Percentiles rank a stretch among this genome's conserved stretches.
Conservation (phyloP, 192 early-diverging fungal genomes). For the Dissophora ornata region DNA sequence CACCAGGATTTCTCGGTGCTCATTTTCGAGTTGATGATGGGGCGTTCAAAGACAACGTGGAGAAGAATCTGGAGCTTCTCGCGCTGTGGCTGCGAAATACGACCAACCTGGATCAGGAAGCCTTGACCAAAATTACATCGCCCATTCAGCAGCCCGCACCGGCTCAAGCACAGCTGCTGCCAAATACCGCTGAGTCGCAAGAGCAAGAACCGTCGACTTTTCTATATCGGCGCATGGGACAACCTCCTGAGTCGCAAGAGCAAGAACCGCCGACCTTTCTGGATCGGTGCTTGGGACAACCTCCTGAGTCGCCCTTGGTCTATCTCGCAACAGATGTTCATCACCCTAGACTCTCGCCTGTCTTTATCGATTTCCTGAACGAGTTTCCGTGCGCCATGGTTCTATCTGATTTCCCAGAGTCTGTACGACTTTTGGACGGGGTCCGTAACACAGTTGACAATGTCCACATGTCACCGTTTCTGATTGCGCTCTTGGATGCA, state of each 20-base stretch:
- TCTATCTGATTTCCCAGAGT: slow-evolving; percentile 26
- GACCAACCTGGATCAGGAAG: too few species aligned
- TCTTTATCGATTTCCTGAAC: slow-evolving; percentile 17
- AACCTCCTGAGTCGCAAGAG: too few species aligned
- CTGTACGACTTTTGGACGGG: background rate
- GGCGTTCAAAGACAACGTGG: too few species aligned
- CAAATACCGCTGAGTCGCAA: too few species aligned
- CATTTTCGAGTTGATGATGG: too few species aligned
- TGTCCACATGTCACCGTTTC: slow-evolving; percentile 8
- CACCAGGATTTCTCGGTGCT: too few species aligned
- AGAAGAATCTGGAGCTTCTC: too few species aligned
- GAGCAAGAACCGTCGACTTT: too few species aligned
- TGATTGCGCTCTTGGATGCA: slow-evolving; percentile 16
- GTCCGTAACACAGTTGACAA: slow-evolving; percentile 13
- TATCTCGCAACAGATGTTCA: slow-evolving; percentile 57
- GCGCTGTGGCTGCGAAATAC: too few species aligned
- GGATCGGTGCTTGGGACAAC: background rate
- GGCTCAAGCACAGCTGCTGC: background rate
- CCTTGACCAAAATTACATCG: too few species aligned
- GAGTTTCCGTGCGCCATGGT: slow-evolving; percentile 49
- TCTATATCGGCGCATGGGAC: too few species aligned
- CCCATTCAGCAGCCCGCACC: slow-evolving; percentile 3
- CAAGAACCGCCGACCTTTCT: background rate
- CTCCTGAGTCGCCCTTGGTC: slow-evolving; percentile 26
- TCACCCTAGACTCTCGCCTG: slow-evolving; percentile 32